Evolutionary conservation across 2,329 filamentous ascomycete genomes (phyloP), one percentile per base, ranked within the genome.

Genomic region (Fusarium aywerte): DNA sequence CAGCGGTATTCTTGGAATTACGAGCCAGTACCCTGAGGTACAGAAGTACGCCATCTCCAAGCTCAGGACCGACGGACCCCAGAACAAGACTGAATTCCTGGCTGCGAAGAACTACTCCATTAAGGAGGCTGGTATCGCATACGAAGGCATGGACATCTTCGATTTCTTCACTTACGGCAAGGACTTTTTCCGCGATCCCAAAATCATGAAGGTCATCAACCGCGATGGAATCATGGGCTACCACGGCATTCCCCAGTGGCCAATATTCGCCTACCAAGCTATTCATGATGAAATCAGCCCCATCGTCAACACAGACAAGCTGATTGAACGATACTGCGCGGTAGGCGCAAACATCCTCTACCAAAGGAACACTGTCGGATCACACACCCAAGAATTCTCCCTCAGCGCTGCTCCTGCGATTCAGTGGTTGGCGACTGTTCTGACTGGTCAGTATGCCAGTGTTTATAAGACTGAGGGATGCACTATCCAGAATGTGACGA

Each of bases 201-300:
- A 53, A 3, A 8, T 72, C 1, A 2, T 15, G 1, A 15, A 16
- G 9, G 27, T 65, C 6, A 36, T 73, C 23, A 66, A 73, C 35
- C 43, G 52, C 0, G 71, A 73, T 12, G 71, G 71, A 0, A 62
- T 73, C 0, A 73, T 73, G 71, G 71, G 71, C 3, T 72, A 69
- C 3, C 71, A 73, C 7, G 71, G 71, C 1, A 62, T 73, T 2
- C 71, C 71, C 1, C 58, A 58, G 11, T 66, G 68, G 62, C 71
- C 71, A 0, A 53, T 73, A 6, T 73, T 73, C 13, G 71, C 54
- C 0, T 73, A 73, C 52, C 66, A 73, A 25, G 47, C 62, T 3
- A 27, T 73, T 4, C 15, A 64, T 0, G 71, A 73, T 3, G 71
- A 73, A 16, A 58, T 73, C 18, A 72, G 69, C 44, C 62, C 59